These are phyloP conservation scores for Arbutus unedo DNA, from an alignment of 148 eudicot species.

Conservation along the genomic window DNA sequence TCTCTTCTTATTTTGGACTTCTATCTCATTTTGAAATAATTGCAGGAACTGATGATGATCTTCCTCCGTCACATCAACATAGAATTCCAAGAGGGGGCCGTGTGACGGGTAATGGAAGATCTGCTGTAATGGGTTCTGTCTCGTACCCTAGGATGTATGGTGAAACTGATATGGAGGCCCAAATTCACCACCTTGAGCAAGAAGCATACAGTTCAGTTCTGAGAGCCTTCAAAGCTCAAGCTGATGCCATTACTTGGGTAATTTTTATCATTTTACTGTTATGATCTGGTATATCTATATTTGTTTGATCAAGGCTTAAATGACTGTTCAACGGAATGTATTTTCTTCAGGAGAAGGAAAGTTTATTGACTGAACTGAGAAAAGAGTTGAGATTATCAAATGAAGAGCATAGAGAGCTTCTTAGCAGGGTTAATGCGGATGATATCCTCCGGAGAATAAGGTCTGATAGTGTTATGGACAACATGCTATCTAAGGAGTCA, in stretches of 20 bases:
- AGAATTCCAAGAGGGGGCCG: constrained; percentile 50
- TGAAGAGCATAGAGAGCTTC: constrained; percentile 90
- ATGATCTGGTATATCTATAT: constrained; percentile 15
- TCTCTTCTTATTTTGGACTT: background rate
- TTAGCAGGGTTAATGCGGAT: constrained; percentile 73
- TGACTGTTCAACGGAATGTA: constrained; percentile 26
- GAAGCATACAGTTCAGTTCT: constrained; percentile 68
- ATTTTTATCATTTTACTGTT: background rate
- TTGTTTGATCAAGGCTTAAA: constrained; percentile 23
- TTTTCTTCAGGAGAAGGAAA: constrained; percentile 65
- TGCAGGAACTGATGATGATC: constrained; percentile 70
- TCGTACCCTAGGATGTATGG: constrained; percentile 45
- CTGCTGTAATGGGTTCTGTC: constrained; percentile 37
- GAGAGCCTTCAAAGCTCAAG: constrained; percentile 77
- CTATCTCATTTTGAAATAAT: constrained; percentile 15
- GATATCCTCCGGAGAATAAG: constrained; percentile 79
- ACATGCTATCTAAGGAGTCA: constrained; percentile 4
- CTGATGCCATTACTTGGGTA: constrained; percentile 80
- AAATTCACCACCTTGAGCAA: constrained; percentile 63
- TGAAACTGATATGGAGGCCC: constrained; percentile 57
- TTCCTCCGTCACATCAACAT: constrained; percentile 54
- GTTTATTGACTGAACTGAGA: constrained; percentile 84
- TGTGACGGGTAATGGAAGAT: constrained; percentile 51
- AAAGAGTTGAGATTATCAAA: constrained; percentile 90
- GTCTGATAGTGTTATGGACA: constrained; percentile 24